Base-by-base conservation (phyloP, 768 basidiomycete genomes). In the Podaxis carcinomalis region DNA sequence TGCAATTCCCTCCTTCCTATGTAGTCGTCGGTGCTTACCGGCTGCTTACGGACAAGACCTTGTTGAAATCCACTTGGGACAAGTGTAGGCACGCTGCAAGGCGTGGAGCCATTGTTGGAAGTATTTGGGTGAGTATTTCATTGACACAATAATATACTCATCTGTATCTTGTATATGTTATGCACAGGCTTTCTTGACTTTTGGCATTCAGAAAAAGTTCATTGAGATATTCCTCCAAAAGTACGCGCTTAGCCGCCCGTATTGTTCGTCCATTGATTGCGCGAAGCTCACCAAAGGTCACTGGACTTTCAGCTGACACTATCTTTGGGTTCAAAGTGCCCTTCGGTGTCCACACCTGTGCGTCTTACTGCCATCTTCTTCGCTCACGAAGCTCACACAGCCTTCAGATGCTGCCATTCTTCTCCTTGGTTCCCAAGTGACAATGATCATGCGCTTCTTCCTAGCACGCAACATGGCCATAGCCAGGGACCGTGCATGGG, bases 1-100 rank as follows among this genome's bases (percentile, higher is more conserved):
- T 96, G 56, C 76, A 85, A 46, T 89, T 93, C 65, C 86, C 92
- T 0, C 91, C 94, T 0, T 87, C 88, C 2, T 97, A 97, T 70
- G 85, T 88, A 50, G 72, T 92, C 3, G 93, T 97, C 0, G 94
- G 94, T 0, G 82, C 87, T 16, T 96, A 95, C 72, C 78, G 94
- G 28, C 77, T 97, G 5, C 80, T 85, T 67, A 92, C 89, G 0
- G 93, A 95, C 71, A 77, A 81, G 40, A 73, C 73, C 13, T 75
- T 96, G 36, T 87, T 84, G 62, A 74, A 78, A 25, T 92, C 93
- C 3, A 86, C 89, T 6, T 93, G 94, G 92, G 76, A 89, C 68
- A 95, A 93, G 74, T 91, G 93, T 69, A 83, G 79, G 64, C 88
- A 95, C 72, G 95, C 90, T 0, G 82, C 83, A 1, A 69, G 80